phyloP scores from a whole-genome alignment of 768 basidiomycete genomes.

The Kwoniella sp. region DNA sequence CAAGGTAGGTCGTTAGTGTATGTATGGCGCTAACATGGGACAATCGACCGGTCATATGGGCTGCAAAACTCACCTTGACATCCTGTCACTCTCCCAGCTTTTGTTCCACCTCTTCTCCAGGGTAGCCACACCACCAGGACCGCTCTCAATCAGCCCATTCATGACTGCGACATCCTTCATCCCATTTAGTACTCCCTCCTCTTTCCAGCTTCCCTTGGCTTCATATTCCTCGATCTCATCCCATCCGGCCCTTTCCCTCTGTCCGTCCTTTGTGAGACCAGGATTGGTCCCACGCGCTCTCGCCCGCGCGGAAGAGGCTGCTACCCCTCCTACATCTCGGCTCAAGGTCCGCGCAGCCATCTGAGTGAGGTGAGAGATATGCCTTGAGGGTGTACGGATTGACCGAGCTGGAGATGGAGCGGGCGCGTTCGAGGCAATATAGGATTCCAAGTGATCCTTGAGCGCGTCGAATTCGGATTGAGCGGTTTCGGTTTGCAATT shows the following conservation, averaged over 20 bases:
- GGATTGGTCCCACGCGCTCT: slow-evolving; percentile 2
- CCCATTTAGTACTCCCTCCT: slow-evolving; percentile 22
- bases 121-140: slow-evolving; percentile 60
- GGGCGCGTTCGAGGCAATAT: slow-evolving; percentile 64
- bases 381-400: slow-evolving; percentile 30
- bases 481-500: slow-evolving; percentile 75
- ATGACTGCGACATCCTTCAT: slow-evolving; percentile 70
- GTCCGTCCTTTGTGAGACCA: not conserved
- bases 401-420: slow-evolving; percentile 16
- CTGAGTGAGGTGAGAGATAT: slow-evolving; percentile 61
- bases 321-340: slow-evolving; percentile 65
- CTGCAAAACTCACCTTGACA: slow-evolving; percentile 15
- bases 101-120: slow-evolving; percentile 68
- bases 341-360: slow-evolving; percentile 86
- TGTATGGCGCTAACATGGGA: not conserved
- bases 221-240: slow-evolving; percentile 51
- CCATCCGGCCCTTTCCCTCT: slow-evolving; percentile 29
- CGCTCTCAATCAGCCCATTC: slow-evolving; percentile 63
- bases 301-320: slow-evolving; percentile 23
- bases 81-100: slow-evolving; percentile 65
- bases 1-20: too few species aligned
- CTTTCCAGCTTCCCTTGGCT: slow-evolving; percentile 43
- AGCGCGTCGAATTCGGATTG: slow-evolving; percentile 84
- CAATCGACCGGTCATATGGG: not conserved
- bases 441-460: slow-evolving; percentile 96